Evolutionary conservation across 2,329 filamentous ascomycete species (phyloP), one percentile per base, ranked within the genome.

Genomic region (Cordyceps javanica): DNA sequence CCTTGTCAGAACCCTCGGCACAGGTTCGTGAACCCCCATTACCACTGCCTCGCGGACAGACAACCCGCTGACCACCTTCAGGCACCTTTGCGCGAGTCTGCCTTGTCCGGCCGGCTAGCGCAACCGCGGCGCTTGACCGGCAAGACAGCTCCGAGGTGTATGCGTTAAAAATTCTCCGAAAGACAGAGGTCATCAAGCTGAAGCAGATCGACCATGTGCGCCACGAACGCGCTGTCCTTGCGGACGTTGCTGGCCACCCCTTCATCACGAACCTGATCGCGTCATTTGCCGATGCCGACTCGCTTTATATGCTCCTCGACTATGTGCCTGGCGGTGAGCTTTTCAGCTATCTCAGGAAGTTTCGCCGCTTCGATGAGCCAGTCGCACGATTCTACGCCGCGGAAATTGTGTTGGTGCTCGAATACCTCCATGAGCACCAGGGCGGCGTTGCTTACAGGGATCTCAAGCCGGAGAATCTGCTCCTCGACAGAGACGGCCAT

Each of bases 151-250:
- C 75, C 56, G 67, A 69, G 70, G 87, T 92, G n/a, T 92, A 87
- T 72, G 89, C 89, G 46, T 79, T 93, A 66, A 93, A 93, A 78
- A 90, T 91, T 57, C 73, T 93, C 62, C 84, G 88, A 61, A 87
- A 87, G 68, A 79, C 82, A 56, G 81, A 87, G 66, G 87, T 94
- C 45, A 88, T 94, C 70, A 87, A 87, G 62, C 81, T 93, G 59
- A 93, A 93, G 77, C 90, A 94, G 69, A 86, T 93, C 64, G 89
- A 93, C 73, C 90, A 94, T 72, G 89, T 93, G 56, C 87, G 88
- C 60, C 89, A 92, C 72, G 90, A 94, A 77, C 87, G 89, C 65
- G 82, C 85, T 61, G 87, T 93, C 64, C 83, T 94, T 53, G 82
- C 85, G 66, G 86, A 89, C 62, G 87, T 93, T 49, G 85, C 87